phyloP scores from a whole-genome alignment of 345 rosid genomes.

The Nephelium lappaceum region DNA sequence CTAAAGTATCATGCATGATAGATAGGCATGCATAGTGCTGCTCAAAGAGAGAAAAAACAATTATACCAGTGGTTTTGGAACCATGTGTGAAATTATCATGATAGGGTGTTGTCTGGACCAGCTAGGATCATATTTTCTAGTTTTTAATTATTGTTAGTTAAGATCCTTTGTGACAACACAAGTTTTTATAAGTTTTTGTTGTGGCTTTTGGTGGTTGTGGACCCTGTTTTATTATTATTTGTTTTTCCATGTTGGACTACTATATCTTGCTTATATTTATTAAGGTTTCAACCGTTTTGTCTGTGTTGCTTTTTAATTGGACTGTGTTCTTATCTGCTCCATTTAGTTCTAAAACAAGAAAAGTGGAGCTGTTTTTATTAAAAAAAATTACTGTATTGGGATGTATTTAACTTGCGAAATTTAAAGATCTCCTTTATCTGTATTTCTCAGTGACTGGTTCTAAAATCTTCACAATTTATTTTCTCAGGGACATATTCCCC shows the following conservation, averaged over 20 bases:
- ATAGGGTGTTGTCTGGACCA: not conserved
- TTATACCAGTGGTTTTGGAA: not conserved
- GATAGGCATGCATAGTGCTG: not conserved
- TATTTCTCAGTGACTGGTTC: not conserved
- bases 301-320: not conserved
- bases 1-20: not conserved
- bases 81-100: not conserved
- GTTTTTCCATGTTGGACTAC: not conserved
- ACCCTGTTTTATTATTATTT: not conserved
- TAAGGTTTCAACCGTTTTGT: not conserved
- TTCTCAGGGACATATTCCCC: conserved; percentile 73
- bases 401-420: not conserved
- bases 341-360: not conserved
- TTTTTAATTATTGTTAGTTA: not conserved
- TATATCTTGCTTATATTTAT: not conserved
- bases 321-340: not conserved
- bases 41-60: not conserved
- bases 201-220: not conserved
- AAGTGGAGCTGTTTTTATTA: not conserved
- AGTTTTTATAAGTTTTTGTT: not conserved
- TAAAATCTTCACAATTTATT: not conserved
- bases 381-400: not conserved
- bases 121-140: not conserved
- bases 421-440: not conserved
- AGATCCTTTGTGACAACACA: not conserved